These are phyloP conservation scores for Stagonosporopsis tanaceti DNA, from an alignment of 2,329 filamentous ascomycete species.

Conservation along the genomic window DNA sequence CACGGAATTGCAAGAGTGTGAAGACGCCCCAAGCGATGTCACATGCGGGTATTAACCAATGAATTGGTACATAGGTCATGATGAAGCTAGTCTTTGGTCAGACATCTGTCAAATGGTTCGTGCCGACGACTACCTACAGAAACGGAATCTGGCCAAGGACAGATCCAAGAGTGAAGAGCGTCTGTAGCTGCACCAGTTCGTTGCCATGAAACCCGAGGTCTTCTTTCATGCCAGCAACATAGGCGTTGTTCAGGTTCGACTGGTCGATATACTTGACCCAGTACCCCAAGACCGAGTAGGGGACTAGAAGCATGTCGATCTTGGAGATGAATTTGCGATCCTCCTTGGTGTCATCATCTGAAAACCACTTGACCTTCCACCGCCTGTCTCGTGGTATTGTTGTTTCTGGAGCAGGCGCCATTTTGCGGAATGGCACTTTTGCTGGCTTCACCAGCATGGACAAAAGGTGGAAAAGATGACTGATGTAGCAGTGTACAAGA, in stretches of 20 bases:
- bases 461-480: too few relatives aligned
- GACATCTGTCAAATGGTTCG: not conserved
- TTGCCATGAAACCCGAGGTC: slow-evolving; percentile 60
- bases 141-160: slow-evolving; percentile 61
- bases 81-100: slow-evolving; percentile 40
- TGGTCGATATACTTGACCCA: slow-evolving; percentile 66
- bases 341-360: slow-evolving; percentile 54
- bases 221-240: slow-evolving; percentile 61
- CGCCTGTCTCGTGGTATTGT: slow-evolving; percentile 21
- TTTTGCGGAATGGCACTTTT: not conserved
- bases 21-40: slow-evolving; percentile 63
- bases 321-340: slow-evolving; percentile 62
- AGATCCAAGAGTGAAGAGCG: slow-evolving; percentile 59
- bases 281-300: slow-evolving; percentile 62
- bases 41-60: slow-evolving; percentile 59
- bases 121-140: slow-evolving; percentile 36
- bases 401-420: slow-evolving; percentile 3
- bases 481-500: too few relatives aligned
- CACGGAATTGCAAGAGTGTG: slow-evolving; percentile 62
- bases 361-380: slow-evolving; percentile 28
- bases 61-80: slow-evolving; percentile 54
- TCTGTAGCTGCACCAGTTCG: slow-evolving; percentile 62
- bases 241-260: slow-evolving; percentile 63
- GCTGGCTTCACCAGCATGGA: too few relatives aligned
- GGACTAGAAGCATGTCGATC: slow-evolving; percentile 62